Evolutionary conservation across 2,329 filamentous ascomycete genomes (phyloP).

Genomic region (Harringtonia lauricola): DNA sequence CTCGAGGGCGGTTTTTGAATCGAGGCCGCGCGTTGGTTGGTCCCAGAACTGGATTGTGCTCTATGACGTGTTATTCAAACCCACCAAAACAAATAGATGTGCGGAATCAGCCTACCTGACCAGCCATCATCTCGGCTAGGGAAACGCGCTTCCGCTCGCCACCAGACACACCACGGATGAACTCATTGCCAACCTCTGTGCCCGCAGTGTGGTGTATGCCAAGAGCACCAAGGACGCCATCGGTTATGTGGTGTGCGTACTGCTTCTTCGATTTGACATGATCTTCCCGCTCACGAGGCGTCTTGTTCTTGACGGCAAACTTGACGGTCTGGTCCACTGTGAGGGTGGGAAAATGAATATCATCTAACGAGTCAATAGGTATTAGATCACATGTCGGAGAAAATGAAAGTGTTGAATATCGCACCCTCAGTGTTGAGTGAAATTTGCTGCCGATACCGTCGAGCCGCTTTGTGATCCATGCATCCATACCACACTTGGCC

Average conservation of each 20-base stretch:
- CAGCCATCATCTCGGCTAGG: conserved; percentile 59
- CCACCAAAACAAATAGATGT: not conserved
- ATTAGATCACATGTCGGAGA: not conserved
- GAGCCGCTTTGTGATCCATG: conserved; percentile 31
- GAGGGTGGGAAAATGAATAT: conserved; percentile 58
- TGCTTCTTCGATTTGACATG: conserved; percentile 32
- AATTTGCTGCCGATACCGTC: conserved; percentile 22
- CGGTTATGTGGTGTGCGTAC: conserved; percentile 44
- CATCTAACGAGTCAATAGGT: conserved; percentile 23
- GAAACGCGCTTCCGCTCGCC: conserved; percentile 57
- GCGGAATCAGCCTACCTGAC: conserved; percentile 9
- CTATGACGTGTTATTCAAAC: conserved; percentile 12
- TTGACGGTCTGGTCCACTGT: conserved; percentile 55
- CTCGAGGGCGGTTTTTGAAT: conserved; percentile 54
- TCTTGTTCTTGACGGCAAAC: conserved; percentile 56
- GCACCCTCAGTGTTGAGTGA: conserved; percentile 49
- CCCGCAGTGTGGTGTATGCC: conserved; percentile 57
- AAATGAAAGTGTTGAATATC: not conserved
- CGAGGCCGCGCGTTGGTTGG: conserved; percentile 54
- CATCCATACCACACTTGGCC: conserved; percentile 56
- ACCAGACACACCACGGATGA: conserved; percentile 39
- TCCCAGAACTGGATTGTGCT: conserved; percentile 62
- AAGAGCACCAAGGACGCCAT: conserved; percentile 54
- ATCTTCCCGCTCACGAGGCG: conserved; percentile 16
- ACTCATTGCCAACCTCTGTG: conserved; percentile 59